A percentile compares a stretch with the other conserved stretches of the same genome.
Conservation (phyloP, 1,284 basidiomycete genomes). For the Calocybe gambosa region DNA sequence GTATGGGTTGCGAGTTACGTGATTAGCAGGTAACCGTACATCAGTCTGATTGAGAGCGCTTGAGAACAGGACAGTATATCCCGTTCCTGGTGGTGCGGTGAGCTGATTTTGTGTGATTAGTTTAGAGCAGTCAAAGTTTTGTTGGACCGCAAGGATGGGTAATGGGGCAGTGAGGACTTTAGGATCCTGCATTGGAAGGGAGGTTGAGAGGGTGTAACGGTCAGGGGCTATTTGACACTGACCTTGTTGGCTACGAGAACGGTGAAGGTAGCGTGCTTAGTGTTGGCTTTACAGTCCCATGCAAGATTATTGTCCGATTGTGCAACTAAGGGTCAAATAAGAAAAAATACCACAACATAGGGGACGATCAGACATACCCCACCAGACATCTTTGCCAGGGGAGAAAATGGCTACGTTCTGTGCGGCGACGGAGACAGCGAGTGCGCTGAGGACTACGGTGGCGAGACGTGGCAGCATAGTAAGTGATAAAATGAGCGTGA, state of each 20-base stretch:
- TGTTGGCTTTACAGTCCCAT: constrained; percentile 29
- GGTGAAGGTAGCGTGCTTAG: constrained; percentile 24
- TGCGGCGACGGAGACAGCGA: constrained; percentile 21
- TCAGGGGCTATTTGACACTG: neutral
- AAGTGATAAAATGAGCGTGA: constrained; percentile 10
- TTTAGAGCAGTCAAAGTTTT: constrained; percentile 58
- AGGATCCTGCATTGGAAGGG: constrained; percentile 15
- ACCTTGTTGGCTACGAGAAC: constrained; percentile 25
- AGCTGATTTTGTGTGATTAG: constrained; percentile 43
- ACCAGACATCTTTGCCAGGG: constrained; percentile 29
- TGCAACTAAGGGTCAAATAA: neutral
- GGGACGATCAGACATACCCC: constrained; percentile 28
- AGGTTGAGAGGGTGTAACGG: neutral
- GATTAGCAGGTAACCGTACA: constrained; percentile 26
- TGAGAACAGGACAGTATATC: constrained; percentile 55
- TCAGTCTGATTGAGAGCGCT: constrained; percentile 52
- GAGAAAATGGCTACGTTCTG: constrained; percentile 23
- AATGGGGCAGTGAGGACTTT: constrained; percentile 24
- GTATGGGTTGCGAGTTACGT: too few relatives aligned
- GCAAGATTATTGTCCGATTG: constrained; percentile 33
- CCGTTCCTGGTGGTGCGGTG: constrained; percentile 34
- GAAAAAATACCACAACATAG: neutral
- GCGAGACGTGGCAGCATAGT: constrained; percentile 14
- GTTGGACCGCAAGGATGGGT: constrained; percentile 40
- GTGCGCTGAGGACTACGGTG: constrained; percentile 16